phyloP scores from a whole-genome alignment of 1,139 yeast genomes.

The Kodamaea derodonti region DNA sequence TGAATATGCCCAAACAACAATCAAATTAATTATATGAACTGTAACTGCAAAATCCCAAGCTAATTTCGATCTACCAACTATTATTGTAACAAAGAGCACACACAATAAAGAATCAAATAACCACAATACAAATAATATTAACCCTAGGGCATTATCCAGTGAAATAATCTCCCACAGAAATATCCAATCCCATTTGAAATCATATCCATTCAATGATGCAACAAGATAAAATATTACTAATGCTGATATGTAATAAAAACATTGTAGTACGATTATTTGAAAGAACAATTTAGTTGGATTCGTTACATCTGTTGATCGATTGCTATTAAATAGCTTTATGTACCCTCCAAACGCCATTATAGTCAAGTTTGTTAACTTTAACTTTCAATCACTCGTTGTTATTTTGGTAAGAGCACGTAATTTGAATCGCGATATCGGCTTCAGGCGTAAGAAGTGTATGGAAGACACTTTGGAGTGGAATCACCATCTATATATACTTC shows the following conservation, averaged over 20 bases:
- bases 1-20: slow-evolving; percentile 65
- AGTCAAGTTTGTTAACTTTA: neutral
- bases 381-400: neutral
- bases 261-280: slow-evolving; percentile 62
- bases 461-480: no score
- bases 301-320: slow-evolving; percentile 26
- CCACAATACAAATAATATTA: slow-evolving; percentile 73
- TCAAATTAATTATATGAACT: slow-evolving; percentile 72
- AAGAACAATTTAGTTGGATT: slow-evolving; percentile 38
- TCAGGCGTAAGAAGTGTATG: no score
- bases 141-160: slow-evolving; percentile 75
- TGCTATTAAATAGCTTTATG: slow-evolving; percentile 21
- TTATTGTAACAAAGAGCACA: slow-evolving; percentile 77
- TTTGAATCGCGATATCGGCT: no score
- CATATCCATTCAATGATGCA: slow-evolving; percentile 59
- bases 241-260: slow-evolving; percentile 66
- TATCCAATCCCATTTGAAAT: slow-evolving; percentile 63
- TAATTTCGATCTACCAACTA: slow-evolving; percentile 87
- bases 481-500: no score
- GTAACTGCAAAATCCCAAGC: slow-evolving; percentile 97
- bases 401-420: neutral
- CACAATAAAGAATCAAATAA: slow-evolving; percentile 71
- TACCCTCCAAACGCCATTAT: slow-evolving; percentile 19
- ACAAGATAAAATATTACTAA: slow-evolving; percentile 51
- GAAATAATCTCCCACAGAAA: slow-evolving; percentile 79